Percentiles rank a stretch among this genome's conserved stretches.
Conservation (phyloP, 768 basidiomycete genomes). For the Suillus ampliporus region DNA sequence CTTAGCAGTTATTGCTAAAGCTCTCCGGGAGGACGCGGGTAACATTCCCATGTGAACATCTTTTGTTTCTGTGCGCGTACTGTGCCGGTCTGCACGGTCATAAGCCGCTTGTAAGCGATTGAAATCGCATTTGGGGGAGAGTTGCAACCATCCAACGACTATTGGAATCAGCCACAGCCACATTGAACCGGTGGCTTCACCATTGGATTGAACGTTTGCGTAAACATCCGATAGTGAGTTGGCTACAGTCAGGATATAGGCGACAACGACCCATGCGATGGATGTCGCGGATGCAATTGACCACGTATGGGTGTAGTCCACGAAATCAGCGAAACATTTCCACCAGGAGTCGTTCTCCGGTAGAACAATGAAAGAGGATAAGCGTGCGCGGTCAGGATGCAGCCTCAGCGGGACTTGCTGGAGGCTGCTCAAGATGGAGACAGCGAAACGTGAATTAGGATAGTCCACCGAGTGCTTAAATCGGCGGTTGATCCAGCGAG, state of each 20-base stretch:
- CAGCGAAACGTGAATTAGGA: slow-evolving; percentile 26
- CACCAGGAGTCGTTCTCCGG: slow-evolving; percentile 46
- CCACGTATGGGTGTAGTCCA: slow-evolving; percentile 43
- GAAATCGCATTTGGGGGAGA: slow-evolving; percentile 41
- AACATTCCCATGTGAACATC: not conserved
- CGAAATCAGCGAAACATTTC: slow-evolving; percentile 31
- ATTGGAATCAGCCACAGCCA: slow-evolving; percentile 46
- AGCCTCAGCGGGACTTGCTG: slow-evolving; percentile 44
- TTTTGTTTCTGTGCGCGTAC: slow-evolving; percentile 9
- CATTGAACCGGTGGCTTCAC: slow-evolving; percentile 27
- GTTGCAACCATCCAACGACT: slow-evolving; percentile 41
- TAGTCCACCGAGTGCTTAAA: slow-evolving; percentile 35
- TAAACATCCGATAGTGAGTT: slow-evolving; percentile 26
- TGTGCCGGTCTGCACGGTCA: slow-evolving; percentile 31
- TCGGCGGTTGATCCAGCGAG: slow-evolving; percentile 45
- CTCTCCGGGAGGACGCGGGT: not conserved
- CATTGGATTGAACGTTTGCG: slow-evolving; percentile 2
- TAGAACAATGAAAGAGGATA: slow-evolving; percentile 43
- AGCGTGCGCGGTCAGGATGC: slow-evolving; percentile 24
- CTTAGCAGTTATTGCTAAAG: not conserved
- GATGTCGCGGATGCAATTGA: slow-evolving; percentile 37
- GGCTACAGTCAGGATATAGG: slow-evolving; percentile 32
- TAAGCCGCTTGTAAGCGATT: slow-evolving; percentile 32
- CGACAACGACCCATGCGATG: slow-evolving; percentile 43
- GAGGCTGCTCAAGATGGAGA: slow-evolving; percentile 39